phyloP scores from a whole-genome alignment of 768 basidiomycete genomes.

The Lentinus tigrinus region DNA sequence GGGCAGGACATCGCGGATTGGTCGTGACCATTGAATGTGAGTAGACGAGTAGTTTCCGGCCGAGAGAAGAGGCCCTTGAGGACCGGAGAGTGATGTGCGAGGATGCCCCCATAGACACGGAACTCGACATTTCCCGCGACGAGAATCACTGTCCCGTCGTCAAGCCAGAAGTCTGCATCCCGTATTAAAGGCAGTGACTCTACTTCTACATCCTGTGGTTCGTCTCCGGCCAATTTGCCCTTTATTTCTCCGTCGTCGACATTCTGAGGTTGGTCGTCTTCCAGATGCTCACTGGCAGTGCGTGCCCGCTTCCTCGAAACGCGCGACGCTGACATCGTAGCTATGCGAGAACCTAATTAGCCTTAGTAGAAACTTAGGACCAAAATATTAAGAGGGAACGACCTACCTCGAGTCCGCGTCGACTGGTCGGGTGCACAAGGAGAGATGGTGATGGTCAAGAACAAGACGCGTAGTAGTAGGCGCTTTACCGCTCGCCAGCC shows the following conservation, averaged over 20 bases:
- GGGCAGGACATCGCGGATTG: not conserved
- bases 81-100: constrained; percentile 23
- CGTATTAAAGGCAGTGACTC: not conserved
- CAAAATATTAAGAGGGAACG: too few relatives aligned
- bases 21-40: too few relatives aligned
- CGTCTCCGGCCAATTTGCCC: not conserved
- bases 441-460: too few relatives aligned
- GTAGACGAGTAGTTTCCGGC: not conserved
- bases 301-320: not conserved
- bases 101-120: constrained; percentile 23
- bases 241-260: not conserved
- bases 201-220: not conserved
- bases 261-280: too few relatives aligned
- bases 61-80: constrained; percentile 4
- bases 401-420: too few relatives aligned
- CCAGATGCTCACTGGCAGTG: not conserved
- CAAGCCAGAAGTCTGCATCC: constrained; percentile 23
- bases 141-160: constrained; percentile 27
- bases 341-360: not conserved
- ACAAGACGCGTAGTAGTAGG: too few relatives aligned
- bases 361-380: not conserved
- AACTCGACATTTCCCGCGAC: constrained; percentile 22
- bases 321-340: not conserved
- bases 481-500: too few relatives aligned
- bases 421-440: too few relatives aligned